Base-by-base conservation (phyloP, 2,329 filamentous ascomycete species). In the Stromatinia cepivora region DNA sequence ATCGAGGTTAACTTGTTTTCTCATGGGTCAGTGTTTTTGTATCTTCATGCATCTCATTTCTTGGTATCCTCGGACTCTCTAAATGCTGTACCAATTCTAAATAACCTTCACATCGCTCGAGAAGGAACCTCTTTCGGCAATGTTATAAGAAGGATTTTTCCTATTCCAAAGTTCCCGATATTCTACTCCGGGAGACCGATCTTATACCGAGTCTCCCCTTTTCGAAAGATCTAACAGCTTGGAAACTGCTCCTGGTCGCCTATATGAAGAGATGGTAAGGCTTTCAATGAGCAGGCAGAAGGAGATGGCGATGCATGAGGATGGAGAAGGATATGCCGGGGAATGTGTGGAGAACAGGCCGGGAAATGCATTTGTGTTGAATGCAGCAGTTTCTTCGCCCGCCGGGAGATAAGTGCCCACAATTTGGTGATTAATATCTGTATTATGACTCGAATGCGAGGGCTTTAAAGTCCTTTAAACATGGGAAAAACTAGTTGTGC, bases 321-420 rank as follows among this genome's bases (percentile, higher is more conserved):
- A 62, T 11, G 25, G 20, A 17, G 20, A 36, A 3, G 45, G 3
- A 22, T 3, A 50, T 36, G 4, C 1, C 25, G 22, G 8, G 45
- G 31, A 46, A 62, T 8, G 22, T 20, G 11, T 20, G 13, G 46
- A 15, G 22, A 50, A n/a, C 13, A 50, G 22, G 22, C 36, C 25
- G 22, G 13, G 10, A 50, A 62, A 48, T 62, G 59, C 20, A 50
- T 36, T n/a, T 48, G 22, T 22, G 48, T 50, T 50, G 13, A 45
- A 31, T 20, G 22, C 22, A 50, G 34, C 20, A 36, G 22, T 62
- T 20, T 25, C 45, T 36, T 25, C 22, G 15, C 25, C 45, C 20
- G 0, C 45, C 1, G 0, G 11, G 31, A 6, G 45, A 46, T 36
- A 2, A 20, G 8, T 25, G 45, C 13, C 13, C 13, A 42, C 0